Evolutionary conservation across 2,329 filamentous ascomycete genomes (phyloP).

Genomic region (Aspergillus novoparasiticus): DNA sequence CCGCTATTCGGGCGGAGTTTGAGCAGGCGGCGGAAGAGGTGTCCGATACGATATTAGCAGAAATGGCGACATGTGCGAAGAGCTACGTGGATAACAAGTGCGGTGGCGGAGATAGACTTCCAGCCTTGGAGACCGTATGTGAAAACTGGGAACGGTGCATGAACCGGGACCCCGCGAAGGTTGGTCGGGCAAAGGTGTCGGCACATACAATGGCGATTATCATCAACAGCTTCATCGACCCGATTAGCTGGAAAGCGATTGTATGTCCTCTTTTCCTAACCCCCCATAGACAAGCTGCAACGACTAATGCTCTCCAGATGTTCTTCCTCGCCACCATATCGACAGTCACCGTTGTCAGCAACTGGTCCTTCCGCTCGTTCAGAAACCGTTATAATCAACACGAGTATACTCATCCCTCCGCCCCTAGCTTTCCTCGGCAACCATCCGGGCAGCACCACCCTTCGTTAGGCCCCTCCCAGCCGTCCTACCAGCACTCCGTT

Average conservation of each 20-base stretch:
- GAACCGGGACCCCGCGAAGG: conserved; percentile 75
- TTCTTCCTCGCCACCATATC: conserved; percentile 45
- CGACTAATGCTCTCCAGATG: conserved; percentile 31
- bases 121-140: conserved; percentile 73
- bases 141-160: conserved; percentile 85
- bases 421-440: conserved; percentile 27
- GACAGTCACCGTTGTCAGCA: conserved; percentile 58
- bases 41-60: conserved; percentile 67
- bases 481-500: conserved; percentile 31
- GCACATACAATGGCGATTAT: conserved; percentile 90
- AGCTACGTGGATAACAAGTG: conserved; percentile 79
- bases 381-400: conserved; percentile 38
- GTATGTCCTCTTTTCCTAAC: conserved; percentile 42
- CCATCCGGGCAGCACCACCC: conserved; percentile 25
- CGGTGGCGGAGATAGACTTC: conserved; percentile 64
- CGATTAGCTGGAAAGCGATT: conserved; percentile 83
- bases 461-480: conserved; percentile 25
- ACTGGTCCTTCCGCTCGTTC: conserved; percentile 62
- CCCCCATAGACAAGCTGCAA: not conserved
- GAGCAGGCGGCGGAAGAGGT: conserved; percentile 70
- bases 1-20: conserved; percentile 74
- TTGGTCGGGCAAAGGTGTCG: conserved; percentile 78
- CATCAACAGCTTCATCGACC: conserved; percentile 89
- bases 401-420: conserved; percentile 25
- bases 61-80: conserved; percentile 72